Evolutionary conservation across 495 filamentous ascomycete genomes (phyloP).

Genomic region (Neurospora sp.): DNA sequence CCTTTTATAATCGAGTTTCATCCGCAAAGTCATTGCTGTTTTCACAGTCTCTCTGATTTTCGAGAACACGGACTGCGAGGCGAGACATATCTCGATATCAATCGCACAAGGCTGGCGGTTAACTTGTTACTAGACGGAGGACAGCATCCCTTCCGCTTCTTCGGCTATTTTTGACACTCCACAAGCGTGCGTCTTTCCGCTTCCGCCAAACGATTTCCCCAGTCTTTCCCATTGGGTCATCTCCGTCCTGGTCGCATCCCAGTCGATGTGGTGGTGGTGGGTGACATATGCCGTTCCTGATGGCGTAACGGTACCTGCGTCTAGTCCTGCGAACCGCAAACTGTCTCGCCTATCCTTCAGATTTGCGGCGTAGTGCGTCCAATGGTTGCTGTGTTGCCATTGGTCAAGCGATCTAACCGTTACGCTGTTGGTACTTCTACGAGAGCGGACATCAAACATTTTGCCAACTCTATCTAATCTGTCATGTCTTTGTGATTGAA

Average conservation of each 20-base stretch:
- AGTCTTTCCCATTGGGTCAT: background rate
- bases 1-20: background rate
- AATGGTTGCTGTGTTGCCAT: background rate
- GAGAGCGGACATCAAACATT: background rate
- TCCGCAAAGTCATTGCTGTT: background rate
- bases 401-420: background rate
- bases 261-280: background rate
- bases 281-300: background rate
- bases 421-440: background rate
- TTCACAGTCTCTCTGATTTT: background rate
- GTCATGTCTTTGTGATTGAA: background rate
- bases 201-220: slow-evolving; percentile 5
- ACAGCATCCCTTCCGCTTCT: background rate
- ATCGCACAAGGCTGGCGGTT: slow-evolving; percentile 16
- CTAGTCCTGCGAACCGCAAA: background rate
- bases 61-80: background rate
- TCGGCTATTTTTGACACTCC: slow-evolving; percentile 10
- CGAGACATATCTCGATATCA: background rate
- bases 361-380: background rate
- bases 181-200: slow-evolving; percentile 14
- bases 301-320: background rate
- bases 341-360: background rate
- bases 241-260: background rate
- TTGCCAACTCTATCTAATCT: background rate
- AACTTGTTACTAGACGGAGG: background rate